Percentiles rank a stretch among this genome's conserved stretches.
Evolutionary conservation across 2,329 filamentous ascomycete genomes (phyloP).

Genomic region (Aureobasidium sp.): DNA sequence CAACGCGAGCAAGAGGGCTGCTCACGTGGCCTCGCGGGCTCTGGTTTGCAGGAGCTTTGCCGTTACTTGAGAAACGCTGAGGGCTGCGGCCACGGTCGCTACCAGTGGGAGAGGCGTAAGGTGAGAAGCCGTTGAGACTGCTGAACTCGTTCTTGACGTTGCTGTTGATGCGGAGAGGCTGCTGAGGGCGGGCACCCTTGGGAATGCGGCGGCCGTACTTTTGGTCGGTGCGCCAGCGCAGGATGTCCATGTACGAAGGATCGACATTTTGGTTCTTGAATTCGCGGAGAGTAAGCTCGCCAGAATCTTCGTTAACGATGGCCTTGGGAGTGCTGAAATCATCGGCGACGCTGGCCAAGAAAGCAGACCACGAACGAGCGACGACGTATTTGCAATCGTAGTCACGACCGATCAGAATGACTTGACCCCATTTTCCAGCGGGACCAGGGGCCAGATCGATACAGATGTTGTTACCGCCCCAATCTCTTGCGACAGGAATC

Average conservation of each 20-base stretch:
- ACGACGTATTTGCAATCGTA: constrained; percentile 99
- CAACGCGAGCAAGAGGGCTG: constrained; percentile 64
- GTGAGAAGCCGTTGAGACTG: constrained; percentile 41
- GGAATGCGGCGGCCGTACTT: constrained; percentile 63
- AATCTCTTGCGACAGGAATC: constrained; percentile 94
- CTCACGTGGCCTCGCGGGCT: constrained; percentile 59
- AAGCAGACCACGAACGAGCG: constrained; percentile 80
- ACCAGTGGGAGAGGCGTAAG: constrained; percentile 56
- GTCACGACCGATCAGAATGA: constrained; percentile 93
- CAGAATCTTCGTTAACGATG: constrained; percentile 83
- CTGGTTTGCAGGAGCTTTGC: constrained; percentile 54
- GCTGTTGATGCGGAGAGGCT: constrained; percentile 37
- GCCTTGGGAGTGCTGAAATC: constrained; percentile 85
- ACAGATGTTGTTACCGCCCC: constrained; percentile 96
- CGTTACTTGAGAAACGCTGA: constrained; percentile 51
- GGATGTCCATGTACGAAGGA: constrained; percentile 86
- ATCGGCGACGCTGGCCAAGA: constrained; percentile 80
- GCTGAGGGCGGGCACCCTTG: constrained; percentile 33
- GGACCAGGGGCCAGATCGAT: constrained; percentile 88
- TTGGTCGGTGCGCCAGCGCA: constrained; percentile 92
- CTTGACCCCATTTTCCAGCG: constrained; percentile 85
- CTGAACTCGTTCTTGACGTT: constrained; percentile 44
- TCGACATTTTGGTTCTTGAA: constrained; percentile 87
- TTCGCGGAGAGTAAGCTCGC: constrained; percentile 84
- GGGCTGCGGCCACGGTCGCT: constrained; percentile 62